Conservation (phyloP, 805 yeast species). For the Candida gorgasii region DNA sequence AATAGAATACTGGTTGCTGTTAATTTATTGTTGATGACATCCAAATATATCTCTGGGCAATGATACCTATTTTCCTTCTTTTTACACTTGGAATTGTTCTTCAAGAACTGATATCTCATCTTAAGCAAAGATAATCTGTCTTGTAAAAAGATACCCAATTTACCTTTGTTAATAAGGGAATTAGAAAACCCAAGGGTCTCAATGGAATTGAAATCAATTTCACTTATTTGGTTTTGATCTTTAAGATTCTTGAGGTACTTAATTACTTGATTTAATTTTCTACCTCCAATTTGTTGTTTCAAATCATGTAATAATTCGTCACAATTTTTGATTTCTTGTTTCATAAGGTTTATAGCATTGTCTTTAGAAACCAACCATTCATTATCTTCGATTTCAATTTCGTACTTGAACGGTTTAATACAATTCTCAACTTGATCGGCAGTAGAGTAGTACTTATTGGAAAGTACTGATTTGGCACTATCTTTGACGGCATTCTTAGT, state of each 20-base stretch:
- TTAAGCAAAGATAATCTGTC: slow-evolving; percentile 70
- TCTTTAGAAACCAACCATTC: slow-evolving; percentile 88
- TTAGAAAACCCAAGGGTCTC: slow-evolving; percentile 87
- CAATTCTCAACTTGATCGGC: slow-evolving; percentile 99
- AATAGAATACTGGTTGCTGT: slow-evolving; percentile 92
- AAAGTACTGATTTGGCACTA: slow-evolving; percentile 79
- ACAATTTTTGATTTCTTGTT: slow-evolving; percentile 86
- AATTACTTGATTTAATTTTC: slow-evolving; percentile 81
- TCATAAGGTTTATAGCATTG: slow-evolving; percentile 68
- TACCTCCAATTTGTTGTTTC: slow-evolving; percentile 74
- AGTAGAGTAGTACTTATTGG: slow-evolving; percentile 79
- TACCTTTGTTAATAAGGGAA: slow-evolving; percentile 72
- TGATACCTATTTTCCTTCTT: slow-evolving; percentile 77
- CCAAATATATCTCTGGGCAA: slow-evolving; percentile 93
- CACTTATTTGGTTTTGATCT: slow-evolving; percentile 34
- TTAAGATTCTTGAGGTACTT: slow-evolving; percentile 59
- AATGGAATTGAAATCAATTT: slow-evolving; percentile 44
- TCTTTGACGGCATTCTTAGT: slow-evolving; percentile 79
- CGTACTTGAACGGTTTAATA: slow-evolving; percentile 96
- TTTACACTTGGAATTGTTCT: slow-evolving; percentile 75
- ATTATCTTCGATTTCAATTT: slow-evolving; percentile 91
- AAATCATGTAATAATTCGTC: slow-evolving; percentile 59
- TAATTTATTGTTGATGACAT: slow-evolving; percentile 87
- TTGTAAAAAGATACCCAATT: slow-evolving; percentile 75
- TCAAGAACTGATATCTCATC: slow-evolving; percentile 68